Evolutionary conservation across 2,329 filamentous ascomycete genomes (phyloP).

Genomic region (Fusarium sororula): DNA sequence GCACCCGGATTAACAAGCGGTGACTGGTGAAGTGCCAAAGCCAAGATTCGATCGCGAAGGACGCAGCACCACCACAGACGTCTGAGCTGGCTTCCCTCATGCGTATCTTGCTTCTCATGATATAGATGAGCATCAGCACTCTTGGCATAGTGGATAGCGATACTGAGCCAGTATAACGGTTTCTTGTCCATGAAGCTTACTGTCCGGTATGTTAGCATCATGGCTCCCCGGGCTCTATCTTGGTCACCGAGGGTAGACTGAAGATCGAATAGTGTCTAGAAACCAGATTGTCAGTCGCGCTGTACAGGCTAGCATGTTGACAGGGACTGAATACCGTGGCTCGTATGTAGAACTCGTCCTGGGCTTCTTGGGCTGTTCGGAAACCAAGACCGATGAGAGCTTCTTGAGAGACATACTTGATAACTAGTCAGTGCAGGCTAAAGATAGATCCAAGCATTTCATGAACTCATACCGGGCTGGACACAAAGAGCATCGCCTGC

Average conservation of each 20-base stretch:
- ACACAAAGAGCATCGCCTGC: neutral
- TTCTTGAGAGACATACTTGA: neutral
- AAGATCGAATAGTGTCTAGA: neutral
- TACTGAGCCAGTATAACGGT: neutral
- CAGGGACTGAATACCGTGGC: neutral
- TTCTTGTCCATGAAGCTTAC: neutral
- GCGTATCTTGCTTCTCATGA: neutral
- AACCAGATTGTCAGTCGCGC: neutral
- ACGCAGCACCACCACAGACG: neutral
- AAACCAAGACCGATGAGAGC: neutral
- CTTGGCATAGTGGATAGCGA: neutral
- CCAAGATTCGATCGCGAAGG: neutral
- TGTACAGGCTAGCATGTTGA: neutral
- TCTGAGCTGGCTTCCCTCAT: neutral
- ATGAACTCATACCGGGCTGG: neutral
- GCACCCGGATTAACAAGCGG: neutral
- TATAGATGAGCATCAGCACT: neutral
- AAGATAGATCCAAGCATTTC: neutral
- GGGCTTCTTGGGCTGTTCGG: neutral
- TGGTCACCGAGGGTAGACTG: neutral
- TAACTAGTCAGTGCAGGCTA: neutral
- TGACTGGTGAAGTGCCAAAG: neutral
- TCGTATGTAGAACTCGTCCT: neutral
- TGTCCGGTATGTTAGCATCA: neutral
- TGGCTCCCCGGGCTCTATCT: neutral